Conservation (phyloP, 169 alveolate species). For the Plasmodium cynomolgi region DNA sequence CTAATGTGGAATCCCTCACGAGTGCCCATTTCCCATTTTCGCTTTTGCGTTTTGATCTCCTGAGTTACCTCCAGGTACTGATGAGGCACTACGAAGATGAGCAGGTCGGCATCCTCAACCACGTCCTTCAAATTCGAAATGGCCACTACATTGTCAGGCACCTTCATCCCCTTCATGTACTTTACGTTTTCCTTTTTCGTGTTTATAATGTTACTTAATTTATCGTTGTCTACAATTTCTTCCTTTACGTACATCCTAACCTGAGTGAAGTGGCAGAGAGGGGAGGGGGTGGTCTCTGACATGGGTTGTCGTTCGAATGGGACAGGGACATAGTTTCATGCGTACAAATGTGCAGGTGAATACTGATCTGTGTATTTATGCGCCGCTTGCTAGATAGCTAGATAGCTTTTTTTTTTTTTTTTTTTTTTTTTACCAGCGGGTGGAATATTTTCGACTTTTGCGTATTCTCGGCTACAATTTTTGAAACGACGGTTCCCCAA, state of each 20-base stretch:
- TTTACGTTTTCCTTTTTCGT: slow-evolving; percentile 89
- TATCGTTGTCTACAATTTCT: slow-evolving; percentile 88
- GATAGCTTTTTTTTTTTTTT: not conserved
- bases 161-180: slow-evolving; percentile 90
- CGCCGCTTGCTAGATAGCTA: not conserved
- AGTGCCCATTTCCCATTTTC: not conserved
- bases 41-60: not conserved
- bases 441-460: slow-evolving; percentile 77
- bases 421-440: slow-evolving; percentile 74
- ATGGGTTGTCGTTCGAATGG: not conserved
- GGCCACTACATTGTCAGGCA: slow-evolving; percentile 91
- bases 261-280: slow-evolving; percentile 59
- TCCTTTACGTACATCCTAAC: slow-evolving; percentile 92
- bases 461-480: slow-evolving; percentile 83
- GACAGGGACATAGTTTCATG: not conserved
- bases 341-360: not conserved
- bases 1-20: not conserved
- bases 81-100: slow-evolving; percentile 92
- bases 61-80: slow-evolving; percentile 86
- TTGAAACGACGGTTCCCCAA: slow-evolving; percentile 91
- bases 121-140: slow-evolving; percentile 89
- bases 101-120: slow-evolving; percentile 88
- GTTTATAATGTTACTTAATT: slow-evolving; percentile 89
- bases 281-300: not conserved
- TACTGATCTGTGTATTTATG: not conserved